Evolutionary conservation across 164 flowering plant species (phyloP).

Genomic region (Magnolia changhungtana): DNA sequence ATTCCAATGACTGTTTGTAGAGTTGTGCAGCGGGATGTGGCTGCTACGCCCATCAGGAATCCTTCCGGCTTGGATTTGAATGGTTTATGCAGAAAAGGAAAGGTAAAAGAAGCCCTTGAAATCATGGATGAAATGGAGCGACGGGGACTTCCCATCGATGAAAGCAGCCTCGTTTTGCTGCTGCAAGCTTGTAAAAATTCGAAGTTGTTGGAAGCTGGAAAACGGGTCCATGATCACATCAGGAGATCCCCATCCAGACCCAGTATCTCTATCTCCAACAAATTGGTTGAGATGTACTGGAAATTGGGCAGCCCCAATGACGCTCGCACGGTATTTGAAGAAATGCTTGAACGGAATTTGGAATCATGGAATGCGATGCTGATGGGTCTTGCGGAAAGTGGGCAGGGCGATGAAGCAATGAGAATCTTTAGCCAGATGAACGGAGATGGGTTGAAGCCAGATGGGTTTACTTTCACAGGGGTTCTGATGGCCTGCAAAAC

Average conservation of each 20-base stretch:
- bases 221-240: slow-evolving; percentile 19
- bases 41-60: background rate
- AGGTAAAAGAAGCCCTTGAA: slow-evolving; percentile 17
- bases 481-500: slow-evolving; percentile 38
- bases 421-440: slow-evolving; percentile 25
- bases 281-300: slow-evolving; percentile 27
- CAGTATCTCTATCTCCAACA: slow-evolving; percentile 9
- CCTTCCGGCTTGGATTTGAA: slow-evolving; percentile 12
- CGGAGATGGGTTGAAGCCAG: slow-evolving; percentile 23
- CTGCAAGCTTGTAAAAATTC: slow-evolving; percentile 25
- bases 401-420: slow-evolving; percentile 24
- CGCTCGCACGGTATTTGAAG: slow-evolving; percentile 25
- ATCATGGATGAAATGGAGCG: slow-evolving; percentile 17
- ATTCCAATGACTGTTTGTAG: slow-evolving; percentile 6
- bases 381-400: slow-evolving; percentile 24
- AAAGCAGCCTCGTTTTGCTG: slow-evolving; percentile 12
- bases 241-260: slow-evolving; percentile 7
- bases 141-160: slow-evolving; percentile 12
- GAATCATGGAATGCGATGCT: slow-evolving; percentile 27
- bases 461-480: slow-evolving; percentile 28
- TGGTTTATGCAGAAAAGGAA: slow-evolving; percentile 22
- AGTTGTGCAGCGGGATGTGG: slow-evolving; percentile 6
- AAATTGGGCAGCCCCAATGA: slow-evolving; percentile 14
- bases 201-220: slow-evolving; percentile 23
- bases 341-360: slow-evolving; percentile 25